Evolutionary conservation across 768 basidiomycete genomes (phyloP).

Genomic region (Lactifluus subvellereus): DNA sequence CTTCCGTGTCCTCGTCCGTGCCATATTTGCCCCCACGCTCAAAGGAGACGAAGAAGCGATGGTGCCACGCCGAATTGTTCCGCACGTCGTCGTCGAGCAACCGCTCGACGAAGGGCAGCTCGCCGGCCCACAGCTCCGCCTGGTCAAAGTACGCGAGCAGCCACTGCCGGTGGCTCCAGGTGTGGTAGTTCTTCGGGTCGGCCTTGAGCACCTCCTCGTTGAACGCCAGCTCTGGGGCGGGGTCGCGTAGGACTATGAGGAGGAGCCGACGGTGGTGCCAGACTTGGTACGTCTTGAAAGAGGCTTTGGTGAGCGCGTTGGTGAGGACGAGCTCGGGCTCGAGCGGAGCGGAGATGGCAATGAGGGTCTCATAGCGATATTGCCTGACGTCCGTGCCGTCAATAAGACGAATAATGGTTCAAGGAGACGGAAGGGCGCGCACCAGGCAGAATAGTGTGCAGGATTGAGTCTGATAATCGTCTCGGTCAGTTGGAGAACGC

Average conservation of each 20-base stretch:
- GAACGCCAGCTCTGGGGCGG: conserved; percentile 71
- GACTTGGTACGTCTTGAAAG: conserved; percentile 95
- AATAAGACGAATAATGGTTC: background rate
- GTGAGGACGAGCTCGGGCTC: conserved; percentile 77
- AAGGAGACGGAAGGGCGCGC: conserved; percentile 27
- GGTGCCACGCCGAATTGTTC: conserved; percentile 98
- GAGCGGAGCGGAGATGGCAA: conserved; percentile 60
- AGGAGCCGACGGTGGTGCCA: conserved; percentile 90
- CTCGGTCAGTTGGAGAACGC: conserved; percentile 86
- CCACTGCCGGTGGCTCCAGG: conserved; percentile 98
- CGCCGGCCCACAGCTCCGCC: conserved; percentile 62
- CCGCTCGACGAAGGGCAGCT: conserved; percentile 67
- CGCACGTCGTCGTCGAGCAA: conserved; percentile 73
- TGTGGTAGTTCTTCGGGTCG: conserved; percentile 97
- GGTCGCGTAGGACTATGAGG: conserved; percentile 48
- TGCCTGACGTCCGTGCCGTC: conserved; percentile 52
- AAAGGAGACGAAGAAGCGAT: conserved; percentile 85
- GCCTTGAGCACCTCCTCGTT: conserved; percentile 62
- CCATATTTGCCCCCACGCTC: conserved; percentile 55
- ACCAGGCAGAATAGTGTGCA: conserved; percentile 97
- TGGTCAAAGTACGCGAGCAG: conserved; percentile 78
- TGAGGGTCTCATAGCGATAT: conserved; percentile 85
- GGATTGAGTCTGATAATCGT: conserved; percentile 87
- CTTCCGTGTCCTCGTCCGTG: conserved; percentile 51
- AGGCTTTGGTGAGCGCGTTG: conserved; percentile 77